Conservation (phyloP, 2,329 filamentous ascomycete species). For the Epichloe gansuensis region DNA sequence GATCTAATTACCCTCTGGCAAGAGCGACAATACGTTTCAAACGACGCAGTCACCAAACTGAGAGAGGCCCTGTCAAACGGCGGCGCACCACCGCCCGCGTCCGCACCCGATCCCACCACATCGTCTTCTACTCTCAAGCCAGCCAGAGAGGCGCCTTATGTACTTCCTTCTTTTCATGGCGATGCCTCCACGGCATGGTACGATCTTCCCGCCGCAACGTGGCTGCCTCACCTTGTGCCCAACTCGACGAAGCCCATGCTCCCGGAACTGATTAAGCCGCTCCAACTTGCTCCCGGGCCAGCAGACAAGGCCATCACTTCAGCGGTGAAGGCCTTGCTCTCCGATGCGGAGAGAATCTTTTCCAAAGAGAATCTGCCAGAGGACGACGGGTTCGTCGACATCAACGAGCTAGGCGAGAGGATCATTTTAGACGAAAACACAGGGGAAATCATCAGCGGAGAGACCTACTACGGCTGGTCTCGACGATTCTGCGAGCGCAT, state of each 20-base stretch:
- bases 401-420: constrained; percentile 65
- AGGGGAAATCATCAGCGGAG: constrained; percentile 50
- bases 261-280: constrained; percentile 55
- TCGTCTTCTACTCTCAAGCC: constrained; percentile 20
- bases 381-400: constrained; percentile 42
- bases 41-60: constrained; percentile 44
- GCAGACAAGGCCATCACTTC: constrained; percentile 53
- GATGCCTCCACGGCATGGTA: constrained; percentile 64
- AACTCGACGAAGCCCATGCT: constrained; percentile 67
- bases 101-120: constrained; percentile 10
- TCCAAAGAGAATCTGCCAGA: constrained; percentile 35
- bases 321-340: constrained; percentile 59
- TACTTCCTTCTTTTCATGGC: constrained; percentile 67
- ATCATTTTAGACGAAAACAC: constrained; percentile 54
- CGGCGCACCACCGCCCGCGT: constrained; percentile 9
- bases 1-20: constrained; percentile 60
- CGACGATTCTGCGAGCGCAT: constrained; percentile 69
- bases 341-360: constrained; percentile 59
- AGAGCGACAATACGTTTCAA: constrained; percentile 49
- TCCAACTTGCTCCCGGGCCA: constrained; percentile 57
- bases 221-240: constrained; percentile 66
- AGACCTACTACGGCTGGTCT: constrained; percentile 86
- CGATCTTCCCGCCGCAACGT: constrained; percentile 70
- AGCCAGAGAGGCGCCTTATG: constrained; percentile 49
- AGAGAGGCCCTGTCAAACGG: constrained; percentile 40